phyloP scores from a whole-genome alignment of 2,329 filamentous ascomycete genomes.

The Zasmidium cellare region DNA sequence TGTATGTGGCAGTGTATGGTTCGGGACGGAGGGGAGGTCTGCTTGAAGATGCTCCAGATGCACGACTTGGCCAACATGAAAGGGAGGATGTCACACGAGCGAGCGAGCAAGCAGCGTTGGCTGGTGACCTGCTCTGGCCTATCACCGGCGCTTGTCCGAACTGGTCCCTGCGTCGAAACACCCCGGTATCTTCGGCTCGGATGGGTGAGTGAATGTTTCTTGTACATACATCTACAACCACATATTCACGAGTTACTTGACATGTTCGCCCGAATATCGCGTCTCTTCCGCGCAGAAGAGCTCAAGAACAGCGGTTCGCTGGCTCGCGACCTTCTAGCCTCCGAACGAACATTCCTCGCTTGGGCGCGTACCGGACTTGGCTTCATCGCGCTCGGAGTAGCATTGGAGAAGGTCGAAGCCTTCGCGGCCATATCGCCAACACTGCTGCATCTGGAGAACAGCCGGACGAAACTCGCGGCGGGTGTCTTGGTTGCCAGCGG shows the following conservation, averaged over 20 bases:
- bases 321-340: conserved; percentile 55
- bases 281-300: conserved; percentile 18
- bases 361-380: conserved; percentile 55
- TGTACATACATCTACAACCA: neutral
- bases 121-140: neutral
- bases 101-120: neutral
- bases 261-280: conserved; percentile 22
- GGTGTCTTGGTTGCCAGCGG: conserved; percentile 47
- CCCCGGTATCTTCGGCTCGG: neutral
- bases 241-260: neutral
- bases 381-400: conserved; percentile 54
- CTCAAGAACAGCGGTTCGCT: conserved; percentile 50
- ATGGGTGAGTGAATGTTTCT: neutral
- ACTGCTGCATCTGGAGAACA: conserved; percentile 34
- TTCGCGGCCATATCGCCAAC: conserved; percentile 31
- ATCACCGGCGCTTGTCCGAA: neutral
- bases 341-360: conserved; percentile 55
- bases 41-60: neutral
- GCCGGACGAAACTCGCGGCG: conserved; percentile 31
- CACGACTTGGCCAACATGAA: neutral
- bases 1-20: neutral
- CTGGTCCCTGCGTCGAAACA: no score
- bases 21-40: neutral
- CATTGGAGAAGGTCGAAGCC: conserved; percentile 50
- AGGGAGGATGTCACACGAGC: neutral